Base-by-base conservation (phyloP, 441 rosid genomes). In the Erodium moschatum region DNA sequence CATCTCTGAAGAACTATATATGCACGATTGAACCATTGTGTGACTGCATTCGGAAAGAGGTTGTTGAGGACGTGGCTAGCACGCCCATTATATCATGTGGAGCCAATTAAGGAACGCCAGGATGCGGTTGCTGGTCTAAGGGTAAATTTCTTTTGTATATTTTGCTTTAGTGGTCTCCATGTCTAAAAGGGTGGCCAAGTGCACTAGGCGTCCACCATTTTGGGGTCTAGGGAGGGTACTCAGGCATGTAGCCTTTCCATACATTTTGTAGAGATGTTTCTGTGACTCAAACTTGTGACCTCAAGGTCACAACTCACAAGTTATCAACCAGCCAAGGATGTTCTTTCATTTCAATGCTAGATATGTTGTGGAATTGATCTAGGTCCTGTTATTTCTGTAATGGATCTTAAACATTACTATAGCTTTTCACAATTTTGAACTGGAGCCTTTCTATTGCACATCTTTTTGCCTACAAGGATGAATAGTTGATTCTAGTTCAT, bases 51-150 rank as follows among this genome's bases (percentile, higher is more conserved):
- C 70, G 99, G 97, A 77, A 95, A 90, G 81, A 88, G 99, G 78
- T 77, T 95, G 79, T 88, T 95, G 67, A 95, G 81, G 79, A 81
- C 86, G 77, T 95, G 99, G 99, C 84, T 95, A 65, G 97, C 97
- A 69, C 85, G 97, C 75, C 99, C 97, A 69, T 81, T 91, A 74
- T 91, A 85, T 81, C 76, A 84, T 70, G 64, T 67, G n/a, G 79
- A 72, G 77, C 79, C 86, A 72, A 89, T 95, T 68, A 86, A 84
- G 84, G 97, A 90, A 70, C 97, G 99, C 38, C 99, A 91, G 78
- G 96, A 90, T 86, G 97, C 99, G 79, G 81, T 91, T 69, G 85
- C 92, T 58, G 89, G 86, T 71, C 75, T 95, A 66, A 86, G 79
- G 85, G 99, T 87, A 82, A 75, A 87, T 73, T 75, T 76, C 70